A percentile compares a stretch with the other conserved stretches of the same genome.
Evolutionary conservation across 2,329 filamentous ascomycete species (phyloP).

Genomic region (Ophiocordyceps unilateralis): DNA sequence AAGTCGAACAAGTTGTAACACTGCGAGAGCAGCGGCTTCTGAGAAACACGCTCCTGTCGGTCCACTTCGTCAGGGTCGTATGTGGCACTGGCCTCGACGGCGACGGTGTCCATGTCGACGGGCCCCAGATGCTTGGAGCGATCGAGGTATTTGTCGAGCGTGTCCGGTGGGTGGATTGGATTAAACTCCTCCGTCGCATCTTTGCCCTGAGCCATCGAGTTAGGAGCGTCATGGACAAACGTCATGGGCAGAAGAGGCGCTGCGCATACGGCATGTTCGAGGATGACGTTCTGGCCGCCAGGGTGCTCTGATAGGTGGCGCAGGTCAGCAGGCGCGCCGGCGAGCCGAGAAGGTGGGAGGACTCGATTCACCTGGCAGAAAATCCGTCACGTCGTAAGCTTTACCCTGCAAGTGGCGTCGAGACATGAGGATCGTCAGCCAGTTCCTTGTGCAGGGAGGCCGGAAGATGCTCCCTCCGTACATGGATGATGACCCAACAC

Average conservation of each 20-base stretch:
- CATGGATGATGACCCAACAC: conserved; percentile 85
- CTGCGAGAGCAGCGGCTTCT: conserved; percentile 66
- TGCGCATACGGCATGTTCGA: conserved; percentile 66
- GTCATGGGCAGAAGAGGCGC: neutral
- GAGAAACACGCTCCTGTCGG: conserved; percentile 53
- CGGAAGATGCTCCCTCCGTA: conserved; percentile 12
- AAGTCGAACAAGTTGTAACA: conserved; percentile 95
- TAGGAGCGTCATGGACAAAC: no score
- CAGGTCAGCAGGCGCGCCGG: neutral
- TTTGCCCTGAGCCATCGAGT: conserved; percentile 42
- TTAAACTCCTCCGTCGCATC: conserved; percentile 88
- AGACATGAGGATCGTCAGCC: neutral
- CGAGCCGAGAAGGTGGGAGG: neutral
- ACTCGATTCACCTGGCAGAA: conserved; percentile 47
- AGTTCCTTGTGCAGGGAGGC: neutral
- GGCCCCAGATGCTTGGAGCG: conserved; percentile 73
- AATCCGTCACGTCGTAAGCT: conserved; percentile 81
- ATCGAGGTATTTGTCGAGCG: conserved; percentile 69
- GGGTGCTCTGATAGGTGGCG: conserved; percentile 48
- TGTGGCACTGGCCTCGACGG: conserved; percentile 47
- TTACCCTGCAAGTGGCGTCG: conserved; percentile 33
- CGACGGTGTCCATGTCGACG: conserved; percentile 74
- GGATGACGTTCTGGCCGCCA: conserved; percentile 78
- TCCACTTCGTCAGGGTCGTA: conserved; percentile 43
- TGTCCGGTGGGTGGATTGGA: conserved; percentile 76